These are phyloP conservation scores for Mollisiaceae sp. DNA, from an alignment of 2,329 filamentous ascomycete species.

Conservation along the genomic window DNA sequence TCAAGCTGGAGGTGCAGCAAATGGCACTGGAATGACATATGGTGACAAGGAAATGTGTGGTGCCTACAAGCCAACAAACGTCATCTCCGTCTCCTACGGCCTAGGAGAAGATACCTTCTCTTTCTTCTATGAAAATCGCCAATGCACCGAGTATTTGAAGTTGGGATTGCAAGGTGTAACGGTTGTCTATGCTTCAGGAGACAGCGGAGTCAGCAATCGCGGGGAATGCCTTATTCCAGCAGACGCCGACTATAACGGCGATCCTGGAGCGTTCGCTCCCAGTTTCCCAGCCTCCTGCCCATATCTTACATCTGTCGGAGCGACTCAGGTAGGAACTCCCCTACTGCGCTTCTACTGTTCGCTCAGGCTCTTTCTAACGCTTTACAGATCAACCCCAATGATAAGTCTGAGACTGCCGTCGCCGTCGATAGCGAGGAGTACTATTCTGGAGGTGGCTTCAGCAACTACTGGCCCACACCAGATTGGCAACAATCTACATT, in stretches of 20 bases:
- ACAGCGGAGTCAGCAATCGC: conserved; percentile 47
- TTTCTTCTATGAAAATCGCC: conserved; percentile 56
- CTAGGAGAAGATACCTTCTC: conserved; percentile 58
- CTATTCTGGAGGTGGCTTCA: conserved; percentile 54
- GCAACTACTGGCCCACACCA: conserved; percentile 54
- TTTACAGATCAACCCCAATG: conserved; percentile 1
- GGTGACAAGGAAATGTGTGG: conserved; percentile 18
- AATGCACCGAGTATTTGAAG: conserved; percentile 57
- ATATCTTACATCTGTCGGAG: conserved; percentile 69
- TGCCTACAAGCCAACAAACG: conserved; percentile 46
- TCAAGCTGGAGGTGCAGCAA: not conserved
- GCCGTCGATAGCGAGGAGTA: conserved; percentile 40
- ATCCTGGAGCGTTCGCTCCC: conserved; percentile 51
- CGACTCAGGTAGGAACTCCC: conserved; percentile 46
- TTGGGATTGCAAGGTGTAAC: conserved; percentile 53
- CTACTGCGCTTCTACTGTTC: not conserved
- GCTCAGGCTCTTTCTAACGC: not conserved
- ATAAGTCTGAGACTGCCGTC: conserved; percentile 49
- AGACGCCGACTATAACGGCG: not conserved
- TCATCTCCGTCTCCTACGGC: conserved; percentile 58
- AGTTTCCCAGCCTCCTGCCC: conserved; percentile 70
- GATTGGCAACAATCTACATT: conserved; percentile 53
- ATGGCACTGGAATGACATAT: conserved; percentile 7
- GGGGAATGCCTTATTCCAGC: not conserved
- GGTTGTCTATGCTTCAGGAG: conserved; percentile 52